A percentile compares a stretch with the other conserved stretches of the same genome.
These are phyloP conservation scores for Backusella circina DNA, from an alignment of 192 early-diverging fungal species.

Conservation along the genomic window DNA sequence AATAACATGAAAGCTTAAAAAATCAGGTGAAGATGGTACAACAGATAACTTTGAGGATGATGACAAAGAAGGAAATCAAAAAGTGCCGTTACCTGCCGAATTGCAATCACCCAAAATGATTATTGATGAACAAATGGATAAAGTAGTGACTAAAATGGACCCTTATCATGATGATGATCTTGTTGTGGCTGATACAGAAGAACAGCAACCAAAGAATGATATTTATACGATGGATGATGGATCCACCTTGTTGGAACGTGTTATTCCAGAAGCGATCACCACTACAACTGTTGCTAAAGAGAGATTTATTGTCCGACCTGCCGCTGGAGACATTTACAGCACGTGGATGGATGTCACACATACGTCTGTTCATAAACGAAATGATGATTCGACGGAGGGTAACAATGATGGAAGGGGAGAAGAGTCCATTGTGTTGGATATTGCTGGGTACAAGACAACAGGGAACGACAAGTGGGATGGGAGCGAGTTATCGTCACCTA, in stretches of 20 bases:
- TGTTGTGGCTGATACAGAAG: neutral
- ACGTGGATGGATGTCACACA: conserved; percentile 33
- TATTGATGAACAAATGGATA: conserved; percentile 36
- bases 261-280: conserved; percentile 24
- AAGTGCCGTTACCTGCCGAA: conserved; percentile 19
- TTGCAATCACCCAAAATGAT: conserved; percentile 34
- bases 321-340: conserved; percentile 20
- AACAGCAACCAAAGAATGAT: conserved; percentile 13
- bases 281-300: conserved; percentile 33
- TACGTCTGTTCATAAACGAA: neutral
- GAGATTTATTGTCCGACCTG: conserved; percentile 36
- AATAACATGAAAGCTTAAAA: neutral
- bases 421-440: conserved; percentile 44
- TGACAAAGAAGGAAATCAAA: conserved; percentile 25
- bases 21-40: neutral
- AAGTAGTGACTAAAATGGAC: conserved; percentile 30
- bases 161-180: neutral
- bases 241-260: conserved; percentile 31
- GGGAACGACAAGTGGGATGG: neutral
- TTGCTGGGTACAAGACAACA: conserved; percentile 45
- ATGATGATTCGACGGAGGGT: neutral
- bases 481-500: neutral
- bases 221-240: conserved; percentile 28
- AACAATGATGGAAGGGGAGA: conserved; percentile 30
- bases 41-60: conserved; percentile 20